These are phyloP conservation scores for Polygonum aviculare DNA, from an alignment of 148 eudicot species.

Conservation along the genomic window DNA sequence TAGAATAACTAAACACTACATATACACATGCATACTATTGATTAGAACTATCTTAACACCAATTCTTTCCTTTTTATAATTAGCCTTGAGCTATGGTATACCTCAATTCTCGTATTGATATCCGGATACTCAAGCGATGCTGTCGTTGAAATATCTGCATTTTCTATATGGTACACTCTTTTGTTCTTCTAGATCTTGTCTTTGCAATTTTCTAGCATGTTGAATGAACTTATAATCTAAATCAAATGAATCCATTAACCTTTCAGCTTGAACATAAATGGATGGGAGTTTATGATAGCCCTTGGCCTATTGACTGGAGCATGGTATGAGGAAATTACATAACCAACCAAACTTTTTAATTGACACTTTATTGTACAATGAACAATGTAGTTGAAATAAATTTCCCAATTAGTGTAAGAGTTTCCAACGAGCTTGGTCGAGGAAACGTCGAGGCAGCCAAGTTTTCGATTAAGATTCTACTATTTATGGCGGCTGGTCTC, in stretches of 20 bases:
- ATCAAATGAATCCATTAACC: not conserved
- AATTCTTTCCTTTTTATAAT: not conserved
- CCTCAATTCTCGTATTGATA: not conserved
- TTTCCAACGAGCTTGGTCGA: slow-evolving; percentile 67
- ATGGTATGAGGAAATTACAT: not conserved
- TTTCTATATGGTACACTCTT: not conserved
- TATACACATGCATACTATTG: too few species aligned
- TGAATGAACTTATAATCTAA: not conserved
- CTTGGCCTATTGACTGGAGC: slow-evolving; percentile 1
- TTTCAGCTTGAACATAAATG: slow-evolving; percentile 7
- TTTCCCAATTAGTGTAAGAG: slow-evolving; percentile 53
- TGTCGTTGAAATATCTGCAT: not conserved
- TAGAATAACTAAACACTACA: not conserved
- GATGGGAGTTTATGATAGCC: slow-evolving; percentile 1
- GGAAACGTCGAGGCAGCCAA: slow-evolving; percentile 57
- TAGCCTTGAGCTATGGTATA: not conserved
- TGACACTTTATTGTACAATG: too few species aligned
- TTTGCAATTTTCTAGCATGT: not conserved
- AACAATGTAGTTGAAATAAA: not conserved
- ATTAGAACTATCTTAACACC: not conserved
- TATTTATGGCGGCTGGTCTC: slow-evolving; percentile 36
- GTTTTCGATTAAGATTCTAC: slow-evolving; percentile 55
- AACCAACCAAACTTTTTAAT: not conserved
- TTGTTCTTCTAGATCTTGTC: not conserved
- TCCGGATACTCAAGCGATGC: not conserved